Percentiles rank a stretch among this genome's conserved stretches.
Evolutionary conservation across 352 stramenopile species (phyloP).

Genomic region (Phytophthora pisi): DNA sequence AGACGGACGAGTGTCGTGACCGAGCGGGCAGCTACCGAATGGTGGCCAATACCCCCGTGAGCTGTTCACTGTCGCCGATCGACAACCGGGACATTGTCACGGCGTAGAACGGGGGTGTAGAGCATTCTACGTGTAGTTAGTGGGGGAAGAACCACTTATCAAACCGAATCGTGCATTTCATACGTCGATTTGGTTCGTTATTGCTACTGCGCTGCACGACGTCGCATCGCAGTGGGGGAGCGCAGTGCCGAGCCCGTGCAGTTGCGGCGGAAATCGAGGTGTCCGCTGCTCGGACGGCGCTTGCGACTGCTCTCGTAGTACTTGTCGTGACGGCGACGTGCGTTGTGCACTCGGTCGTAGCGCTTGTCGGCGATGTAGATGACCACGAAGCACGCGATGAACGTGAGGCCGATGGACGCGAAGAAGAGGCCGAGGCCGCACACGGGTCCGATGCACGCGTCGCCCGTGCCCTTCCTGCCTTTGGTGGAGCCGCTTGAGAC

Average conservation of each 20-base stretch:
- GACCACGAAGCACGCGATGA: slow-evolving; percentile 41
- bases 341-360: slow-evolving; percentile 32
- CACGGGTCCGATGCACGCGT: slow-evolving; percentile 42
- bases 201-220: slow-evolving; percentile 26
- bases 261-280: slow-evolving; percentile 25
- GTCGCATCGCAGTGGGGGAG: slow-evolving; percentile 13
- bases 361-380: slow-evolving; percentile 47
- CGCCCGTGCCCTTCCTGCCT: slow-evolving; percentile 33
- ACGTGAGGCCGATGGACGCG: slow-evolving; percentile 40
- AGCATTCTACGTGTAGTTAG: not conserved
- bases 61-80: too few species aligned
- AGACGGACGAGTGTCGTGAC: slow-evolving; percentile 22
- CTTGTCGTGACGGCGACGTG: slow-evolving; percentile 26
- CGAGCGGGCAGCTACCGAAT: slow-evolving; percentile 34
- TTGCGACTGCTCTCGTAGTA: slow-evolving; percentile 28
- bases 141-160: not conserved
- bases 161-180: not conserved
- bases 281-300: slow-evolving; percentile 21
- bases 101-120: slow-evolving; percentile 5
- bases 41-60: slow-evolving; percentile 20
- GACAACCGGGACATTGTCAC: slow-evolving; percentile 6
- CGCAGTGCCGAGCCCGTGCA: slow-evolving; percentile 19
- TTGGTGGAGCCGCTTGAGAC: slow-evolving; percentile 19
- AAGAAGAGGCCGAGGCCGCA: slow-evolving; percentile 52
- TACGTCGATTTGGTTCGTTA: slow-evolving; percentile 14